These are phyloP conservation scores for Sergeia podlipaevii DNA, from an alignment of 208 protist species.

Conservation along the genomic window DNA sequence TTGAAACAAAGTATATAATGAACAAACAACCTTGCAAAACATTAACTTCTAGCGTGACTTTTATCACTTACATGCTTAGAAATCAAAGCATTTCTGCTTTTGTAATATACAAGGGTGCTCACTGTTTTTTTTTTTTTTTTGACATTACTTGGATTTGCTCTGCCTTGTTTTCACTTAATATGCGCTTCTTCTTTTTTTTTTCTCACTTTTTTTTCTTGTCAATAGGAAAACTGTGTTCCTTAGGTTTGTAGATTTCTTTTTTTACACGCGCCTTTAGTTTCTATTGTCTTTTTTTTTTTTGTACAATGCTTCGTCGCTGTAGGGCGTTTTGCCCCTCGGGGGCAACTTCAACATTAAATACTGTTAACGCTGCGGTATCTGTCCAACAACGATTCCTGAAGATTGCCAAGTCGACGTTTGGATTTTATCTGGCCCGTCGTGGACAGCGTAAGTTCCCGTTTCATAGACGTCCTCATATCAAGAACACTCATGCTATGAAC, in stretches of 20 bases:
- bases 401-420: slow-evolving; percentile 87
- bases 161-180: background rate
- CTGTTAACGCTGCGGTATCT: slow-evolving; percentile 4
- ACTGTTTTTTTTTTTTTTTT: slow-evolving; percentile 17
- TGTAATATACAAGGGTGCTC: too few relatives aligned
- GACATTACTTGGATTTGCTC: background rate
- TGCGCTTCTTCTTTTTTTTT: background rate
- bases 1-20: background rate
- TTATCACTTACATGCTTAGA: background rate
- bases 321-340: slow-evolving; percentile 9
- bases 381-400: slow-evolving; percentile 77
- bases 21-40: background rate
- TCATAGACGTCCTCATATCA: slow-evolving; percentile 68
- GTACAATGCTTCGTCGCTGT: slow-evolving; percentile 36
- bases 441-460: slow-evolving; percentile 85
- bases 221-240: too few relatives aligned
- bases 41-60: background rate
- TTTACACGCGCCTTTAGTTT: background rate
- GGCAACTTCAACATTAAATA: background rate
- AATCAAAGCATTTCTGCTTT: too few relatives aligned
- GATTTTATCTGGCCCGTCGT: slow-evolving; percentile 81
- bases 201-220: slow-evolving; percentile 6
- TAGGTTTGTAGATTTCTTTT: too few relatives aligned
- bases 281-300: background rate
- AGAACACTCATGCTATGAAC: slow-evolving; percentile 86